Conservation (phyloP, 1,284 basidiomycete genomes). For the Sporisorium graminicola region DNA sequence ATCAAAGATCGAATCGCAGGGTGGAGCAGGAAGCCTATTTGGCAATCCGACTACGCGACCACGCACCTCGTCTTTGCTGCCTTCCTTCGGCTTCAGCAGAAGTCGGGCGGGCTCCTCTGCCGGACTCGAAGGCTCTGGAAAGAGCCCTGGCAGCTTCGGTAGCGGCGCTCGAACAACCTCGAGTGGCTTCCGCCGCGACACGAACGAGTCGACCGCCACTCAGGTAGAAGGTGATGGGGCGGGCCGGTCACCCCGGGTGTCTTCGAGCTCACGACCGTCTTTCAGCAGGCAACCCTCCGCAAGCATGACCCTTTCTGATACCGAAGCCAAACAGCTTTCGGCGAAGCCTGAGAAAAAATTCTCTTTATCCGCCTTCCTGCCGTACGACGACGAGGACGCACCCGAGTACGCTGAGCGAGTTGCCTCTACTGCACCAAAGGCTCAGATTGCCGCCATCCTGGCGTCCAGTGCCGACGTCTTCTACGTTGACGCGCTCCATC, state of each 20-base stretch:
- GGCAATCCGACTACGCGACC: slow-evolving; percentile 44
- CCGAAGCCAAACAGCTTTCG: slow-evolving; percentile 19
- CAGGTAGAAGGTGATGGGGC: slow-evolving; percentile 17
- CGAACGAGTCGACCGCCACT: slow-evolving; percentile 14
- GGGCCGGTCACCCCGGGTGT: slow-evolving; percentile 19
- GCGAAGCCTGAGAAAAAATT: slow-evolving; percentile 39
- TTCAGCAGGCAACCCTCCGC: slow-evolving; percentile 40
- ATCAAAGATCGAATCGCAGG: slow-evolving; percentile 53
- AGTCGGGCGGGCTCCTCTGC: slow-evolving; percentile 43
- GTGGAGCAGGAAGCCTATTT: slow-evolving; percentile 57
- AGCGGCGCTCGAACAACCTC: slow-evolving; percentile 23
- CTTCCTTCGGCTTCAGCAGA: slow-evolving; percentile 48
- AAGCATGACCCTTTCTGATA: slow-evolving; percentile 19
- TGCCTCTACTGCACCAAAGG: slow-evolving; percentile 33
- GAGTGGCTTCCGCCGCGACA: slow-evolving; percentile 25
- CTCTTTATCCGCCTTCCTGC: slow-evolving; percentile 42
- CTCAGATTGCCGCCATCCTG: slow-evolving; percentile 57
- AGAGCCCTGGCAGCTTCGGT: slow-evolving; percentile 37
- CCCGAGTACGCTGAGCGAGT: slow-evolving; percentile 54
- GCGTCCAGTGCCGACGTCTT: slow-evolving; percentile 78
- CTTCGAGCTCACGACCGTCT: slow-evolving; percentile 41
- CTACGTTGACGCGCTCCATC: slow-evolving; percentile 78
- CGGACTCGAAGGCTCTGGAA: slow-evolving; percentile 34
- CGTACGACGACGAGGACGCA: slow-evolving; percentile 51
- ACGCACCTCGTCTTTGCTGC: slow-evolving; percentile 58